Conservation (phyloP, 305 asterid species). For the Rubia peregrina region DNA sequence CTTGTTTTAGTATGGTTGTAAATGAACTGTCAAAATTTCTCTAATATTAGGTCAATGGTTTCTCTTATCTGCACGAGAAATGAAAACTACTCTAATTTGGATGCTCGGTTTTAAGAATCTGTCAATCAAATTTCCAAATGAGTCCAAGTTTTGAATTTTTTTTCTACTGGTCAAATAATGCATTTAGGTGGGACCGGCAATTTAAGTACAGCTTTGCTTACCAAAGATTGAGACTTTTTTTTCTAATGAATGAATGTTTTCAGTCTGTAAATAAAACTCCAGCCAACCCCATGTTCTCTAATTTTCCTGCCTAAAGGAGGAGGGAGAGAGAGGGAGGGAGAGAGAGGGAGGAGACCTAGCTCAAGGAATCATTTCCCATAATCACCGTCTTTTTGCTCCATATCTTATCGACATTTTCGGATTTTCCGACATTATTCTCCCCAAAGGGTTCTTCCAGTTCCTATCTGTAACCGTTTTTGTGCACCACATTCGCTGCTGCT, state of each 20-base stretch:
- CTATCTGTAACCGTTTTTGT: background rate
- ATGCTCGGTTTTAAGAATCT: too few relatives aligned
- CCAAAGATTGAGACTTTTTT: constrained; percentile 3
- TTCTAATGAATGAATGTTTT: background rate
- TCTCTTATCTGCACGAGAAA: too few relatives aligned
- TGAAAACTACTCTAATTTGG: too few relatives aligned
- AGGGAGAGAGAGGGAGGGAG: too few relatives aligned
- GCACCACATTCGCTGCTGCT: background rate
- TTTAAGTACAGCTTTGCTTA: background rate
- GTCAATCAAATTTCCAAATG: background rate
- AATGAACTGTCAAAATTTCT: too few relatives aligned
- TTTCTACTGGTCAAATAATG: background rate
- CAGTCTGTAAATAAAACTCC: constrained; percentile 8
- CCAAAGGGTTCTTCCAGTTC: background rate
- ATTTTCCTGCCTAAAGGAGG: background rate
- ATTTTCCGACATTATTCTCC: background rate
- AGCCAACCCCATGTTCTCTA: constrained; percentile 1
- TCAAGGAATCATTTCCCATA: background rate
- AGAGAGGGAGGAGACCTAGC: background rate
- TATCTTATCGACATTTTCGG: background rate
- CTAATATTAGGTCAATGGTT: too few relatives aligned
- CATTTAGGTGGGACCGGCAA: background rate
- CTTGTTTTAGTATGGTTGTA: background rate
- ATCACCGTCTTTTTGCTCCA: background rate
- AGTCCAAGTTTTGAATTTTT: background rate